phyloP scores from a whole-genome alignment of 2,329 filamentous ascomycete species.

The Diplodia sapinea region DNA sequence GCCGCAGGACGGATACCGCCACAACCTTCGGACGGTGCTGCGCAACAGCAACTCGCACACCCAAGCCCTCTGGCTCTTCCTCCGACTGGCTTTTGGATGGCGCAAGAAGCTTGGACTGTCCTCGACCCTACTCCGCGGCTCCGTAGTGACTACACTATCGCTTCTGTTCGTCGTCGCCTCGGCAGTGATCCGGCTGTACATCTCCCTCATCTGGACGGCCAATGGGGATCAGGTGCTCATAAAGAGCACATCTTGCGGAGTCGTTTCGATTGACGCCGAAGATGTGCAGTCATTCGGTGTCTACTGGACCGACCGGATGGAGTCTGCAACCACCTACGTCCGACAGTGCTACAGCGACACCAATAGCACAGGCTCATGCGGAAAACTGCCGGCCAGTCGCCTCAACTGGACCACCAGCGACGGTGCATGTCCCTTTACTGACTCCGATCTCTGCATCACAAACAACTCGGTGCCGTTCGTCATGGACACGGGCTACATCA shows the following conservation, averaged over 20 bases:
- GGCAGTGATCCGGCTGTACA: constrained; percentile 1
- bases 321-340: constrained; percentile 1
- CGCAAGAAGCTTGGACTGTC: background rate
- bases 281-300: background rate
- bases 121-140: background rate
- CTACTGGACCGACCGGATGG: constrained; percentile 3
- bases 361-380: background rate
- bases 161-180: background rate
- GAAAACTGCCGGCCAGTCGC: background rate
- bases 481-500: constrained; percentile 11
- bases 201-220: constrained; percentile 4
- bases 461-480: background rate
- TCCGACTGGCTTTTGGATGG: background rate
- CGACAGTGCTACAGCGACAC: constrained; percentile 1
- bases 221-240: constrained; percentile 4
- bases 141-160: background rate
- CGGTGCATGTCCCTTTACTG: background rate
- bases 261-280: background rate
- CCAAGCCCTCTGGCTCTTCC: background rate
- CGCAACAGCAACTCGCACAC: constrained; percentile 15
- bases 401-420: constrained; percentile 5
- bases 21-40: constrained; percentile 4
- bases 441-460: background rate
- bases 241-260: background rate
- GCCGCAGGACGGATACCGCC: constrained; percentile 4